Evolutionary conservation across 1,284 basidiomycete genomes (phyloP), one percentile per base, ranked within the genome.

Genomic region (Tilletia indica): DNA sequence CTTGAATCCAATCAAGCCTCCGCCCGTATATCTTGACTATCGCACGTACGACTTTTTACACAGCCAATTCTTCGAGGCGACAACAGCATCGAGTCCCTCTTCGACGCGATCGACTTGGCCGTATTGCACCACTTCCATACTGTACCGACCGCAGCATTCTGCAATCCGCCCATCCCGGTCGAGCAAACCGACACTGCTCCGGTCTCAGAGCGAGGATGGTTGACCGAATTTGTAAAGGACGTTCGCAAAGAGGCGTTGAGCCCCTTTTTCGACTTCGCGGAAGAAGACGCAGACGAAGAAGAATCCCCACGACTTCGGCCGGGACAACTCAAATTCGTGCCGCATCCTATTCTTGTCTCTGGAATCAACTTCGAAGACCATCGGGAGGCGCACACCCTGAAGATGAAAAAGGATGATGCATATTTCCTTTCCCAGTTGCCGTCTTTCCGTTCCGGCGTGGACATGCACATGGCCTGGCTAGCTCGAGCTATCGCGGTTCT

Each of bases 101-200:
- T 31, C 36, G 25, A 63, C 25, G 58, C 58, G 9, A 34, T 63
- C 25, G 25, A 63, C 19, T 31, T 63, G 12, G 58, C 58, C 21
- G 25, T 38, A 11, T 31, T 63, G 25, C 58, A 63, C 19, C 58
- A 63, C 36, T 63, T 34, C 25, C 58, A 63, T 31, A 34, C 58
- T 19, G 19, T 19, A 6, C 19, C 19, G 6, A 19, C 21, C 8
- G 1, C 51, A 8, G 51, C 51, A 9, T 54, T 54, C 14, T 54
- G 51, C 16, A 19, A 19, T 1, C 21, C 51, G 12, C 51, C 51
- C 51, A 54, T 25, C 12, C 51, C 19, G 16, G 51, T 19, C 8
- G 19, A 25, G 8, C 51, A 25, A 54, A 54, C 51, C 11, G 8
- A 6, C 6, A 54, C 21, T 9, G 8, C 51, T 14, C 42, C 42